Percentiles rank a stretch among this genome's conserved stretches.
Evolutionary conservation across 192 early-diverging fungal genomes (phyloP).

Genomic region (Coemansia sp.): DNA sequence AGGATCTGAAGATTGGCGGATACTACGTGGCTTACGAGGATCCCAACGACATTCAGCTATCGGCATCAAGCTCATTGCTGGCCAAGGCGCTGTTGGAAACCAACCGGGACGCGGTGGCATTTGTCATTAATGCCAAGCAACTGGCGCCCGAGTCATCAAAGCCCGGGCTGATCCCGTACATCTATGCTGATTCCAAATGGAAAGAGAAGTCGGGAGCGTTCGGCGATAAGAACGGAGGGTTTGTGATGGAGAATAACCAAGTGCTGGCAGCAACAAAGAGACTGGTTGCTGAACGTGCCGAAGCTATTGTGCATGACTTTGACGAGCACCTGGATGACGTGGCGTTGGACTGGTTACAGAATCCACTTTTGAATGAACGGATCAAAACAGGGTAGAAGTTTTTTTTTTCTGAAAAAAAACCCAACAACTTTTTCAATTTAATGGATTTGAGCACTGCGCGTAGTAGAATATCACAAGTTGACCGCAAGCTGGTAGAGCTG

Average conservation of each 20-base stretch:
- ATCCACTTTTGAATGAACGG: slow-evolving; percentile 34
- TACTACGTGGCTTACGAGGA: slow-evolving; percentile 53
- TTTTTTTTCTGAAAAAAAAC: slow-evolving; percentile 13
- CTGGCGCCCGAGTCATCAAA: slow-evolving; percentile 17
- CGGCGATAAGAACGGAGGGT: slow-evolving; percentile 13
- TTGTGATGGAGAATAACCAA: slow-evolving; percentile 50
- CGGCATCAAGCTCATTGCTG: slow-evolving; percentile 33
- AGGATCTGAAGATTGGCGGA: slow-evolving; percentile 28
- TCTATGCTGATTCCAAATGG: slow-evolving; percentile 35
- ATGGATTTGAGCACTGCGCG: slow-evolving; percentile 61
- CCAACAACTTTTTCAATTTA: not conserved
- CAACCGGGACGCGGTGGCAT: slow-evolving; percentile 25
- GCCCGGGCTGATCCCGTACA: slow-evolving; percentile 30
- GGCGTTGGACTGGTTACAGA: slow-evolving; percentile 52
- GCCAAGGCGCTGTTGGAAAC: slow-evolving; percentile 25
- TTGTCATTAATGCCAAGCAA: slow-evolving; percentile 45
- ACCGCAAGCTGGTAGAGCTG: slow-evolving; percentile 68
- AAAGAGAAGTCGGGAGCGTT: slow-evolving; percentile 39
- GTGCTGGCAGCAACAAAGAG: slow-evolving; percentile 29
- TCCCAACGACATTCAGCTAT: slow-evolving; percentile 27
- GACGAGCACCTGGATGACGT: slow-evolving; percentile 52
- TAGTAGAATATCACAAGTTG: slow-evolving; percentile 70
- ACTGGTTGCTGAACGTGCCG: slow-evolving; percentile 39
- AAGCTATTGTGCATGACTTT: slow-evolving; percentile 48
- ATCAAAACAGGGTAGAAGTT: slow-evolving; percentile 20